Evolutionary conservation across 1,284 basidiomycete species (phyloP), one percentile per base, ranked within the genome.

Genomic region (Leccinum solheimii): DNA sequence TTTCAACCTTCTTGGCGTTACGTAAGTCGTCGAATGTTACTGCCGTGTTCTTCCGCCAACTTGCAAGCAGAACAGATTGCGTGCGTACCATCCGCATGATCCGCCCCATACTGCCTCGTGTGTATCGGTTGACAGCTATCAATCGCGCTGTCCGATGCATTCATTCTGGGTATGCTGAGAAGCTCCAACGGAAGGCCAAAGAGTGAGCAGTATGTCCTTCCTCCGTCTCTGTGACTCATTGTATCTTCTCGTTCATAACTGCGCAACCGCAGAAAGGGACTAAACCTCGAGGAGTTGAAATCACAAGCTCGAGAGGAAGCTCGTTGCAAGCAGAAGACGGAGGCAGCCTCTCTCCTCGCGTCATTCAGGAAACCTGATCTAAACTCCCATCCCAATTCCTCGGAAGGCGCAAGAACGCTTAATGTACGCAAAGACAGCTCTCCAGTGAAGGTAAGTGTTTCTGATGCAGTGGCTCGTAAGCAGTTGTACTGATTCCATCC

Each of bases 351-450:
- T 5, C 56, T 63, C 53, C 19, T 70, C 1, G 62, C 65, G 2
- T 63, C 62, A 16, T 57, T 60, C 45, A 62, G 34, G 23, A 68
- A 56, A 38, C 13, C 30, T 10, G 45, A 55, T 13, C 8, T 2
- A 34, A 61, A 61, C 11, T 50, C 54, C n/a, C 55, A 21, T 26
- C 26, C 54, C 9, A 40, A 36, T 51, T 13, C 40, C 19, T n/a
- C 30, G 1, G 27, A 56, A 23, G 27, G 54, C 36, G 23, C 72
- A 51, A 43, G 54, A 49, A 49, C 49, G 21, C 56, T 63, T 49
- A 67, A 66, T 54, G 67, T 67, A 40, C 82, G 88, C 49, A 87
- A 82, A 67, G 90, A 91, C 67, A 83, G 83, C 63, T 86, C 88
- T 19, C 90, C 89, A 8, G 77, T 91, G 55, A 90, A 87, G 80